Conservation (phyloP, 1,139 yeast genomes). For the Arxiozyma slooffiae region DNA sequence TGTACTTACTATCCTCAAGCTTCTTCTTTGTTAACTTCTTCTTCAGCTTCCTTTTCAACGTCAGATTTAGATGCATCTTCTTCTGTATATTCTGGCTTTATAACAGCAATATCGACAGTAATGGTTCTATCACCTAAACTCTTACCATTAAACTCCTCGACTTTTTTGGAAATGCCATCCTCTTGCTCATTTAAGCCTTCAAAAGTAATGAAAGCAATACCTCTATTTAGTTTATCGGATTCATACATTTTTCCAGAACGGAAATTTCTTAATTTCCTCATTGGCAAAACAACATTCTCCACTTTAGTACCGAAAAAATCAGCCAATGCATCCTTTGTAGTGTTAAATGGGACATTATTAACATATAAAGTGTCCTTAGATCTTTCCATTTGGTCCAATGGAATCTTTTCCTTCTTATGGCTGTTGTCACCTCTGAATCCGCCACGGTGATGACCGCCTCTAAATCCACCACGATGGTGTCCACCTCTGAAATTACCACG, state of each 20-base stretch:
- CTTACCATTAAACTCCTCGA: constrained; percentile 26
- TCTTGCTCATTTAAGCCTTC: constrained; percentile 11
- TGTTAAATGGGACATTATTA: constrained; percentile 28
- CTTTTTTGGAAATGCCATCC: constrained; percentile 16
- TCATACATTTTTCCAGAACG: constrained; percentile 21
- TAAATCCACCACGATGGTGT: constrained; percentile 12
- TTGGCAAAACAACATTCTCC: constrained; percentile 27
- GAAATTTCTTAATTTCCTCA: constrained; percentile 28
- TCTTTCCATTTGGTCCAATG: constrained; percentile 29
- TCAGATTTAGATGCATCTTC: constrained; percentile 4
- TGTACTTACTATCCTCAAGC: not conserved
- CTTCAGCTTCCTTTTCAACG: constrained; percentile 7
- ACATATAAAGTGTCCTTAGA: constrained; percentile 29
- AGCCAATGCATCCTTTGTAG: constrained; percentile 28
- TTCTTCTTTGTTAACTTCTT: not conserved
- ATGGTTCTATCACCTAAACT: constrained; percentile 26
- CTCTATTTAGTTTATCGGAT: constrained; percentile 28
- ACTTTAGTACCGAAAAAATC: constrained; percentile 24
- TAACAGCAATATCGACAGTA: constrained; percentile 29
- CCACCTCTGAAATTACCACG: constrained; percentile 17
- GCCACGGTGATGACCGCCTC: constrained; percentile 16
- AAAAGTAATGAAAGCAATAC: constrained; percentile 30
- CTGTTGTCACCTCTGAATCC: constrained; percentile 14
- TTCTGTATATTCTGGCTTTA: constrained; percentile 20
- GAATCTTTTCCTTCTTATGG: constrained; percentile 22